Base-by-base conservation (phyloP, 2,329 filamentous ascomycete species). In the Magnaporthiopsis incrustans region DNA sequence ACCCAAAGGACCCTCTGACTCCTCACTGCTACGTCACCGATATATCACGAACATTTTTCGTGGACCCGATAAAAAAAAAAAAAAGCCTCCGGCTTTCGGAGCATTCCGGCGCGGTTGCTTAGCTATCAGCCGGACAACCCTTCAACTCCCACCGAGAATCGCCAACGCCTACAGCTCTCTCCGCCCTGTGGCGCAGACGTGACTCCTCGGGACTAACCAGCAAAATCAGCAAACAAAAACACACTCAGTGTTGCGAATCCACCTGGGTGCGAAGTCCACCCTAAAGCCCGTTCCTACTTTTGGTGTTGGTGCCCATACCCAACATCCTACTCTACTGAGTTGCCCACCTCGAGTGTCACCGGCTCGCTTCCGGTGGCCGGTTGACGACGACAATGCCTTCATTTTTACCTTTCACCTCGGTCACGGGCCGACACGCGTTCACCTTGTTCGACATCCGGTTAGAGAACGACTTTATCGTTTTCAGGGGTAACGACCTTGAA, bases 401-500 rank as follows among this genome's bases (percentile, higher is more conserved):
- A 32, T 83, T 85, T 68, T 85, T 84, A 64, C 81, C 82, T 59
- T 84, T 86, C 69, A 78, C 77, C 26, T 77, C 80, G 57, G 80
- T 82, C 68, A 80, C 78, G 25, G 79, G 79, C 66, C 81, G 79
- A 68, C 77, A 78, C 70, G 79, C 78, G 62, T 81, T 79, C 67
- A 82, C 81, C 27, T 77, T 85, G 59, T 86, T 86, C 70, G 82
- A 85, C 69, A 83, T 86, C 68, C 92, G 90, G 63, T 83, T 93
- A 66, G 89, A 93, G 63, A 88, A 89, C 71, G 88, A 91, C 70
- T 90, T 93, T 65, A 85, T 94, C 65, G 87, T 94, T 35, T 89
- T 95, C 67, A 87, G 90, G 63, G 91, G 91, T 66, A 83, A 79
- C 69, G 87, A 91, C 64, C 82, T 89, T 73, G 91, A 94, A 72